Conservation (phyloP, 139 green algal genomes). For the Chlorella sp. region DNA sequence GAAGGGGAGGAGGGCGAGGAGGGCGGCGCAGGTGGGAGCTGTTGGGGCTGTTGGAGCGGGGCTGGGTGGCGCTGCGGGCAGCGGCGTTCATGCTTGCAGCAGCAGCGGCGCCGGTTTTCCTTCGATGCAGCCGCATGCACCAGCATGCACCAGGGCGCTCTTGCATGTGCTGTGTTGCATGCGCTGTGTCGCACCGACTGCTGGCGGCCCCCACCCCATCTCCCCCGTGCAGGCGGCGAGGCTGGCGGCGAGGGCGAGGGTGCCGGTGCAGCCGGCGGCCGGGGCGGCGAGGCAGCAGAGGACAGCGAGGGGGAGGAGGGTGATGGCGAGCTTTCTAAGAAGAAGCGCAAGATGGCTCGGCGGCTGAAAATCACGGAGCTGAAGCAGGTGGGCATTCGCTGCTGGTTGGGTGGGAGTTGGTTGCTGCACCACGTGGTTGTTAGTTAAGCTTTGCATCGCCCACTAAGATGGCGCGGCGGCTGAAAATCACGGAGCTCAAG, state of each 20-base stretch:
- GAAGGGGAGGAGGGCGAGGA: constrained; percentile 3
- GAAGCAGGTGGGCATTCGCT: constrained; percentile 78
- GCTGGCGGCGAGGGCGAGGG: neutral
- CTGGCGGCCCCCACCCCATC: neutral
- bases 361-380: constrained; percentile 91
- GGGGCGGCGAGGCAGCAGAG: neutral
- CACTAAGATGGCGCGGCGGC: constrained; percentile 75
- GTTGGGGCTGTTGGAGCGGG: neutral
- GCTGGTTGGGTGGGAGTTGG: no score
- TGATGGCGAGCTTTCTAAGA: constrained; percentile 74
- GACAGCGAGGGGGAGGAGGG: constrained; percentile 54
- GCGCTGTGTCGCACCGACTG: no score
- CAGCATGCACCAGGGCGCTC: no score
- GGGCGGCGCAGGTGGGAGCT: neutral
- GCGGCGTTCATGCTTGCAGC: neutral
- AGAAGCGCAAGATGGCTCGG: constrained; percentile 79
- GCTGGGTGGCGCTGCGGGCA: neutral
- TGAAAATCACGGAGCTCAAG: constrained; percentile 95
- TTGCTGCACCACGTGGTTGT: no score
- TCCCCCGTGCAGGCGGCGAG: neutral
- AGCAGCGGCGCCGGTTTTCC: no score
- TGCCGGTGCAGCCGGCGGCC: neutral
- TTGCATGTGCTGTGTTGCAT: no score
- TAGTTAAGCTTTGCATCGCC: no score
- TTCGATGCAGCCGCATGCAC: no score